Percentiles rank a stretch among this genome's conserved stretches.
Conservation (phyloP, 2,329 filamentous ascomycete genomes). For the Lasiodiplodia citricola region DNA sequence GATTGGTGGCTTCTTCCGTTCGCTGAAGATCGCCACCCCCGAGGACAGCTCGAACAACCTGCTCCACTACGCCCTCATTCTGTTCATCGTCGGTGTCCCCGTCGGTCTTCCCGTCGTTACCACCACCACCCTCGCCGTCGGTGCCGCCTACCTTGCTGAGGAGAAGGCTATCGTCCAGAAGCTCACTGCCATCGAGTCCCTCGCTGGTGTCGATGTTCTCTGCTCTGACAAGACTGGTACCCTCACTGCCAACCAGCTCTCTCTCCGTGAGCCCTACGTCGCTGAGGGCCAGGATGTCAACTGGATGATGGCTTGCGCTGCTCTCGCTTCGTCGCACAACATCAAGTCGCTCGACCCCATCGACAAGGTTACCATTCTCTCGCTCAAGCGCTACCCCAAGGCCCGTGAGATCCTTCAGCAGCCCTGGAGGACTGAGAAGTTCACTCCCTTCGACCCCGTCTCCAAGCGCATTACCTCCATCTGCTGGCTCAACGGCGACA, state of each 20-base stretch:
- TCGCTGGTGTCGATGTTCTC: conserved; percentile 75
- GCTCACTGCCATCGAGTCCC: conserved; percentile 77
- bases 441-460: conserved; percentile 78
- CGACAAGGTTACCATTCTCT: conserved; percentile 79
- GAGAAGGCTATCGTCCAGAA: conserved; percentile 82
- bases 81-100: conserved; percentile 78
- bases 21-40: conserved; percentile 66
- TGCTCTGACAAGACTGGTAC: conserved; percentile 86
- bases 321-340: conserved; percentile 78
- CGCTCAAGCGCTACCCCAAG: conserved; percentile 77
- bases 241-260: conserved; percentile 75
- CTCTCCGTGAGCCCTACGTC: conserved; percentile 77
- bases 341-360: conserved; percentile 79
- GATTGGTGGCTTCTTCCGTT: conserved; percentile 80
- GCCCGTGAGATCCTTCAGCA: conserved; percentile 75
- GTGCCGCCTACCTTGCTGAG: conserved; percentile 77
- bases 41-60: conserved; percentile 66
- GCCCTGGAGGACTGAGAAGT: conserved; percentile 79
- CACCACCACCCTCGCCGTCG: conserved; percentile 77
- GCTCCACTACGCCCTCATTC: conserved; percentile 70
- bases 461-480: conserved; percentile 79
- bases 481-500: conserved; percentile 71
- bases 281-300: conserved; percentile 78
- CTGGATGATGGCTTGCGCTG: conserved; percentile 84
- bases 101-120: conserved; percentile 82